A percentile compares a stretch with the other conserved stretches of the same genome.
Evolutionary conservation across 768 basidiomycete species (phyloP).

Genomic region (Russula dissimulans): DNA sequence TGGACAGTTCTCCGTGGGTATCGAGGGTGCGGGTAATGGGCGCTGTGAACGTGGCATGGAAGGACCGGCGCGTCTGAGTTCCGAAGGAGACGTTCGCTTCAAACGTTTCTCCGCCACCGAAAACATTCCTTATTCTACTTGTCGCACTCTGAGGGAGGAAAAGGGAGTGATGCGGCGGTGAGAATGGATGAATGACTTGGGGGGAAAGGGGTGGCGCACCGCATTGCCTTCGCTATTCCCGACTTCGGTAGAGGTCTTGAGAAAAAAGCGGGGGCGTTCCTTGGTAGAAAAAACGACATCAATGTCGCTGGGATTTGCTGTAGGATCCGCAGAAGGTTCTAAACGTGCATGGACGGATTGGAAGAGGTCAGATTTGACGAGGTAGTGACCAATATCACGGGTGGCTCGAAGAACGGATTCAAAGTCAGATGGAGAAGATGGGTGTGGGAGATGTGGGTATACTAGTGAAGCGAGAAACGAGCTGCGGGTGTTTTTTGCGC

Average conservation of each 20-base stretch:
- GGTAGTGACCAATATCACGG: conserved; percentile 50
- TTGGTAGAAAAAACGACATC: conserved; percentile 72
- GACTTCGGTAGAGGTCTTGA: conserved; percentile 82
- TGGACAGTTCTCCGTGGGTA: conserved; percentile 59
- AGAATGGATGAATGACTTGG: neutral
- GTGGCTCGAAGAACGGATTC: conserved; percentile 64
- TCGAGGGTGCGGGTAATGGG: conserved; percentile 55
- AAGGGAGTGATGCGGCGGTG: conserved; percentile 11
- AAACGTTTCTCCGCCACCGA: conserved; percentile 86
- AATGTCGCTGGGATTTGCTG: conserved; percentile 52
- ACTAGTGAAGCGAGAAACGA: conserved; percentile 79
- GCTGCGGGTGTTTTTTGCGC: conserved; percentile 61
- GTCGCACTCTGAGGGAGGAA: conserved; percentile 50
- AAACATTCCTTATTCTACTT: conserved; percentile 74
- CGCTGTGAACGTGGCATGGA: conserved; percentile 55
- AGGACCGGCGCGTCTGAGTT: conserved; percentile 79
- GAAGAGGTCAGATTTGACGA: conserved; percentile 75
- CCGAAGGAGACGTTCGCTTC: conserved; percentile 78
- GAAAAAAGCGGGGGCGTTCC: conserved; percentile 66
- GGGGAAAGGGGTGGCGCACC: conserved; percentile 40
- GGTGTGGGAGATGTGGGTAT: conserved; percentile 44
- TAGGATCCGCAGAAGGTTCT: conserved; percentile 43
- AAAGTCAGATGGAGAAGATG: conserved; percentile 32
- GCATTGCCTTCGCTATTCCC: conserved; percentile 91
- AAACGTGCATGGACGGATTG: conserved; percentile 52